Conservation (phyloP, 2,329 filamentous ascomycete species). For the Neocucurbitaria cava region DNA sequence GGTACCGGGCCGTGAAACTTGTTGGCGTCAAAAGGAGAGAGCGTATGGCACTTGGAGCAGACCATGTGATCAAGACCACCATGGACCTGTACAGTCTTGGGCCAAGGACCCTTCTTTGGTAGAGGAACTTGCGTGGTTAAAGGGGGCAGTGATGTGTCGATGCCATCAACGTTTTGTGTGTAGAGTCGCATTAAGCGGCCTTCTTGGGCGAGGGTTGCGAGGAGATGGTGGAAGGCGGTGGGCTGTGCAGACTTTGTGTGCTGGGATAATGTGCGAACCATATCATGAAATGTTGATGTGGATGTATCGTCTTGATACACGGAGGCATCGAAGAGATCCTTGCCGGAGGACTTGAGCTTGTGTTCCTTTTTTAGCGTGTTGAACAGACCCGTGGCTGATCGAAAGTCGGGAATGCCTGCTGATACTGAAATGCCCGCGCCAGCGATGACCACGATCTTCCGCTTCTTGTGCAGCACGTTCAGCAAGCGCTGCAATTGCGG, state of each 20-base stretch:
- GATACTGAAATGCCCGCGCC: constrained; percentile 97
- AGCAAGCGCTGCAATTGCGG: constrained; percentile 73
- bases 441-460: constrained; percentile 96
- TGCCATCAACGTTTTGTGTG: constrained; percentile 95
- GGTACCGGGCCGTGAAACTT: constrained; percentile 86
- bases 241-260: constrained; percentile 79
- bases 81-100: constrained; percentile 89
- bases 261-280: constrained; percentile 88
- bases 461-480: constrained; percentile 80
- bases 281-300: constrained; percentile 90
- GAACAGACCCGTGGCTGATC: constrained; percentile 89
- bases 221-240: constrained; percentile 89
- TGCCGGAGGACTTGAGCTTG: constrained; percentile 90
- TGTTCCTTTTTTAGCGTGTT: constrained; percentile 83
- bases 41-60: constrained; percentile 86
- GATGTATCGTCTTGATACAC: constrained; percentile 93
- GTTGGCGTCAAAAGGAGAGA: constrained; percentile 76
- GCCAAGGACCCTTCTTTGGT: constrained; percentile 87
- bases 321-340: constrained; percentile 95
- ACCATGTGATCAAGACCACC: constrained; percentile 96
- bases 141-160: constrained; percentile 84
- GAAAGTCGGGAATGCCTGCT: constrained; percentile 96
- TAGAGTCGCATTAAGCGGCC: constrained; percentile 89
- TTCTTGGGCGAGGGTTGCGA: constrained; percentile 88
- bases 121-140: constrained; percentile 83